A percentile compares a stretch with the other conserved stretches of the same genome.
phyloP scores from a whole-genome alignment of 345 rosid genomes.

The Citrus unshiu region DNA sequence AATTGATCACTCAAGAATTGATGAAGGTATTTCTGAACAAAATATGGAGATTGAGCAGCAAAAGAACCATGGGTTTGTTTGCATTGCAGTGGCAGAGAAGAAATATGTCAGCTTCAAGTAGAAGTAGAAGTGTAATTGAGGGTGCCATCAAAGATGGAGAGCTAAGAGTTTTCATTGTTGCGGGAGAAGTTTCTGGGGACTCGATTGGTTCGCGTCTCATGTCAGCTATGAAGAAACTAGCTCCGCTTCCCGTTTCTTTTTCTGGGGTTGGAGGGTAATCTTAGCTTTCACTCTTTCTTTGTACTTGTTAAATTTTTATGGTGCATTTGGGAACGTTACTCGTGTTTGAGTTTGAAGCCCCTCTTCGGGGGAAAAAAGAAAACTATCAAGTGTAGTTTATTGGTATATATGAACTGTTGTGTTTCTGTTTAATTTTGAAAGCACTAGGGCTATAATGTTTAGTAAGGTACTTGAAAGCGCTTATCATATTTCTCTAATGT shows the following conservation, averaged over 20 bases:
- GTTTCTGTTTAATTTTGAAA: not conserved
- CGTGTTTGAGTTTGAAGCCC: not conserved
- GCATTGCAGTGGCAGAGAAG: constrained; percentile 11
- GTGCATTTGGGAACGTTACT: not conserved
- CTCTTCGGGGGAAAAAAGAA: too few species aligned
- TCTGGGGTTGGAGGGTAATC: constrained; percentile 94
- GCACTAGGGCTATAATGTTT: too few species aligned
- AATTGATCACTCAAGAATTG: not conserved
- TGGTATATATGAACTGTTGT: not conserved
- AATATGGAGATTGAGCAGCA: not conserved
- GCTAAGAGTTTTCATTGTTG: constrained; percentile 69
- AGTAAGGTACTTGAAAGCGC: not conserved
- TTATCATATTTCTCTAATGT: not conserved
- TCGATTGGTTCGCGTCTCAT: constrained; percentile 83
- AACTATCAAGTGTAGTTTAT: not conserved
- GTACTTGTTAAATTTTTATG: not conserved
- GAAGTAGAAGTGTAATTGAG: constrained; percentile 37
- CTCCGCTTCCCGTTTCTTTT: constrained; percentile 65
- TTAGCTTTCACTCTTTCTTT: constrained; percentile 10
- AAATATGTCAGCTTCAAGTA: constrained; percentile 38
- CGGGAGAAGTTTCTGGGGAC: constrained; percentile 96
- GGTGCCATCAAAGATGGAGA: constrained; percentile 64
- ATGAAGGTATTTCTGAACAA: not conserved
- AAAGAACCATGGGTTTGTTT: constrained; percentile 1
- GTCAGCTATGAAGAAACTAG: constrained; percentile 64